Conservation (phyloP, 768 basidiomycete genomes). For the Trichaptum fuscoviolaceum region DNA sequence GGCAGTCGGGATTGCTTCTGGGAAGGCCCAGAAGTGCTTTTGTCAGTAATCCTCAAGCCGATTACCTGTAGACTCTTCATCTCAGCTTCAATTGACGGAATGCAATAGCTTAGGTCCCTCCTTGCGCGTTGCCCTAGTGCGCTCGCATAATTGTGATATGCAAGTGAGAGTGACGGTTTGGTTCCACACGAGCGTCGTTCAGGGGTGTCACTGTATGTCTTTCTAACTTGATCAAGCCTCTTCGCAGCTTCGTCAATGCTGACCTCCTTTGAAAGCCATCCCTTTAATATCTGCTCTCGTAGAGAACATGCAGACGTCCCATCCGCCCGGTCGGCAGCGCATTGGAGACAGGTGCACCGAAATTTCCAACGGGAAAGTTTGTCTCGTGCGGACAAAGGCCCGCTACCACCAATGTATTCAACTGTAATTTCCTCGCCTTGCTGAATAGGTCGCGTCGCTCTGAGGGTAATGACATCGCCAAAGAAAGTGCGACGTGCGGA, state of each 20-base stretch:
- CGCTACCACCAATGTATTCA: background rate
- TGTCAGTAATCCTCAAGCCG: background rate
- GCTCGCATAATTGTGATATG: background rate
- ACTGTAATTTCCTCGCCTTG: constrained; percentile 23
- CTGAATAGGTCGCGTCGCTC: constrained; percentile 18
- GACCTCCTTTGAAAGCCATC: background rate
- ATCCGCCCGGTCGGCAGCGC: background rate
- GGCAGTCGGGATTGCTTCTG: background rate
- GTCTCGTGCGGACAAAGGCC: background rate
- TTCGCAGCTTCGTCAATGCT: background rate
- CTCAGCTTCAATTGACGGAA: background rate
- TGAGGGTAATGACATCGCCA: constrained; percentile 27
- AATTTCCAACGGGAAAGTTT: background rate
- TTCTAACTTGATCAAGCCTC: background rate
- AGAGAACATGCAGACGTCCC: background rate
- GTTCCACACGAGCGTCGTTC: background rate
- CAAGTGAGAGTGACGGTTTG: background rate
- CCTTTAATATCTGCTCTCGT: background rate
- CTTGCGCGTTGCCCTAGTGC: background rate
- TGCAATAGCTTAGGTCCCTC: background rate
- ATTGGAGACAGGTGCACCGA: background rate
- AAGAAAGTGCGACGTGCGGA: constrained; percentile 20
- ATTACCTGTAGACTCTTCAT: background rate
- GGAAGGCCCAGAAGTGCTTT: background rate
- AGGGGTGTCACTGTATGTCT: background rate